These are phyloP conservation scores for Aspergillus ochraceoroseus DNA, from an alignment of 2,329 filamentous ascomycete species.

Conservation along the genomic window DNA sequence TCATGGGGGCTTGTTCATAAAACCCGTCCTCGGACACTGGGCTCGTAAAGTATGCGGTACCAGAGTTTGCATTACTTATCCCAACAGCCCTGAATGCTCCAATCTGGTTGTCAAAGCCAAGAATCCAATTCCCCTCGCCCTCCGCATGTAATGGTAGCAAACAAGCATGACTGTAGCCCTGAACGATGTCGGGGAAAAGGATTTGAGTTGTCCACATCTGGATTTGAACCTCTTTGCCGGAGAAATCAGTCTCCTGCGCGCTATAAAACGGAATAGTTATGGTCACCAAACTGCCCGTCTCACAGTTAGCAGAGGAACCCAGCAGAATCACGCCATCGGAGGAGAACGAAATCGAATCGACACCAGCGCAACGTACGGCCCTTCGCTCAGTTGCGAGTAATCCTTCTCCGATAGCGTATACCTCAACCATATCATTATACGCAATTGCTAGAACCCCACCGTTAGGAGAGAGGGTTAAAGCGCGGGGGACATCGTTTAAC, in stretches of 20 bases:
- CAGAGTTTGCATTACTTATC: conserved; percentile 68
- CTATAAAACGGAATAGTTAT: conserved; percentile 76
- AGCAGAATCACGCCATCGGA: conserved; percentile 72
- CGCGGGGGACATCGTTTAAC: conserved; percentile 70
- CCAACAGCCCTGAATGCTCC: conserved; percentile 73
- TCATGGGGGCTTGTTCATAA: conserved; percentile 61
- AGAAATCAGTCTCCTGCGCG: conserved; percentile 48
- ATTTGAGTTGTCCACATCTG: conserved; percentile 83
- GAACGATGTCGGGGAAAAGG: conserved; percentile 73
- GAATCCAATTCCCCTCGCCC: conserved; percentile 65
- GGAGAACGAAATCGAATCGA: conserved; percentile 71
- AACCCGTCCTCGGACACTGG: conserved; percentile 48
- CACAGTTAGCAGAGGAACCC: conserved; percentile 64
- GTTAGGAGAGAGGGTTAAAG: conserved; percentile 74
- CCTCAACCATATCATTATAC: conserved; percentile 84
- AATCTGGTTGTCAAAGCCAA: conserved; percentile 71
- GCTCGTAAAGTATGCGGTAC: conserved; percentile 73
- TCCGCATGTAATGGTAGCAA: conserved; percentile 53
- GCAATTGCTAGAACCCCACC: conserved; percentile 78
- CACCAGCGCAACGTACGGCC: conserved; percentile 71
- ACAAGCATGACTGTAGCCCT: conserved; percentile 71
- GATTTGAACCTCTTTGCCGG: conserved; percentile 57
- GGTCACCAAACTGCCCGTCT: conserved; percentile 65
- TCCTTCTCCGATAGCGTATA: conserved; percentile 65
- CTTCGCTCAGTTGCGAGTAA: conserved; percentile 63